These are phyloP conservation scores for Pythium phragmiticola DNA, from an alignment of 352 stramenopile species.

Conservation along the genomic window DNA sequence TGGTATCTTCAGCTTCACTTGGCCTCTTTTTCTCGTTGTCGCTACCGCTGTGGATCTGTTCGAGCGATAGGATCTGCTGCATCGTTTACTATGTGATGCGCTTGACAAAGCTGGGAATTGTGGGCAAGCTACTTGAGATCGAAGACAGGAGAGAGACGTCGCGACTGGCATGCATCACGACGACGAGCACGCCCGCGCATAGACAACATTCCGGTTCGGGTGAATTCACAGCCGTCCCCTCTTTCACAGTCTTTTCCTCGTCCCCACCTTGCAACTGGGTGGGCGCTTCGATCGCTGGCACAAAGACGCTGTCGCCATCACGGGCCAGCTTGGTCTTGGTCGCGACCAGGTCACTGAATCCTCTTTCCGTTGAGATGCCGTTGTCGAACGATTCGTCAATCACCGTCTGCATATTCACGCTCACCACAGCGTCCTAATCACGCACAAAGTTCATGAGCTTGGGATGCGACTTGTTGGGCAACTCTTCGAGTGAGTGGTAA, in stretches of 20 bases:
- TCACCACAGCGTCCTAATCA: slow-evolving; percentile 88
- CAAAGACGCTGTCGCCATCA: slow-evolving; percentile 41
- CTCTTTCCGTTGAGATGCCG: slow-evolving; percentile 78
- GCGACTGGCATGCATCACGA: slow-evolving; percentile 14
- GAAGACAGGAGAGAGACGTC: slow-evolving; percentile 9
- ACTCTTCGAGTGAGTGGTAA: slow-evolving; percentile 98
- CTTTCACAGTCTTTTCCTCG: not conserved
- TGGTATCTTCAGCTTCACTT: slow-evolving; percentile 8
- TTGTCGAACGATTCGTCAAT: slow-evolving; percentile 88
- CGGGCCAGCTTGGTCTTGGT: slow-evolving; percentile 65
- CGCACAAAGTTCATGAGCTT: slow-evolving; percentile 98
- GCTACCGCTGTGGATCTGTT: slow-evolving; percentile 40
- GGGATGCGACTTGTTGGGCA: slow-evolving; percentile 96
- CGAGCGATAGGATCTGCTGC: slow-evolving; percentile 61
- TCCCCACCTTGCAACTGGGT: slow-evolving; percentile 23
- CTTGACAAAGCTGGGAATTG: slow-evolving; percentile 58
- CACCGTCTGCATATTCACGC: slow-evolving; percentile 79
- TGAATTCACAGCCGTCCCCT: not conserved
- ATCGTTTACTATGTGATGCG: slow-evolving; percentile 74
- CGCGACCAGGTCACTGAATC: slow-evolving; percentile 68
- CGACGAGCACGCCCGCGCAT: slow-evolving; percentile 22
- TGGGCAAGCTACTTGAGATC: slow-evolving; percentile 29
- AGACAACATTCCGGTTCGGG: slow-evolving; percentile 8
- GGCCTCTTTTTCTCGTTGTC: slow-evolving; percentile 20
- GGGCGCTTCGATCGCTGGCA: slow-evolving; percentile 27